A percentile compares a stretch with the other conserved stretches of the same genome.
Evolutionary conservation across 1,139 yeast genomes (phyloP).

Genomic region (Geotrichum macrosporum): DNA sequence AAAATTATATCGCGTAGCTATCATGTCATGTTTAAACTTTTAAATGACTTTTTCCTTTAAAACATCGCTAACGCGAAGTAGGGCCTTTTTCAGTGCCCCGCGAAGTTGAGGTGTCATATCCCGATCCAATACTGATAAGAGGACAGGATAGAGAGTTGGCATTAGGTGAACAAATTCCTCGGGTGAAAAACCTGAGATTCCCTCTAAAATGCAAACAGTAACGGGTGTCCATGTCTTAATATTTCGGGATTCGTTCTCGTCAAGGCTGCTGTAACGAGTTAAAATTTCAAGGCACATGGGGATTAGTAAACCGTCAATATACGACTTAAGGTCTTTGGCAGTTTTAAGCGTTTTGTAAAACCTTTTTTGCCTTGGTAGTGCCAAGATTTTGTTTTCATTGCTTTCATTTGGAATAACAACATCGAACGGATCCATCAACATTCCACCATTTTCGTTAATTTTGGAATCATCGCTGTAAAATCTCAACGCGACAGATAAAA

Average conservation of each 20-base stretch:
- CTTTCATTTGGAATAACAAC: neutral
- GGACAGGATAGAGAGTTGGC: conserved; percentile 62
- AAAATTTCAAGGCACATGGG: conserved; percentile 71
- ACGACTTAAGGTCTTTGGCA: conserved; percentile 14
- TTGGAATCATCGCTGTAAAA: conserved; percentile 66
- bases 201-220: conserved; percentile 78
- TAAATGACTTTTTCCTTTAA: conserved; percentile 42
- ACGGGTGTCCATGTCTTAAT: conserved; percentile 89
- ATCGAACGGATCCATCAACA: neutral
- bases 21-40: no score
- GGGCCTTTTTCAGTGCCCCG: conserved; percentile 58
- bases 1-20: no score
- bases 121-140: conserved; percentile 63
- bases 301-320: conserved; percentile 42
- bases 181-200: conserved; percentile 71
- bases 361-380: no score
- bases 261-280: conserved; percentile 64
- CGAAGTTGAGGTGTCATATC: conserved; percentile 69
- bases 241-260: conserved; percentile 68
- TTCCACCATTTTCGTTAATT: conserved; percentile 16
- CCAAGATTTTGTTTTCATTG: neutral
- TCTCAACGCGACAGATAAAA: conserved; percentile 72
- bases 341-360: neutral
- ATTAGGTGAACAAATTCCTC: conserved; percentile 64
- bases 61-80: conserved; percentile 38